These are phyloP conservation scores for Smithsoniella earleae DNA, from an alignment of 163 green algal genomes.

Conservation along the genomic window DNA sequence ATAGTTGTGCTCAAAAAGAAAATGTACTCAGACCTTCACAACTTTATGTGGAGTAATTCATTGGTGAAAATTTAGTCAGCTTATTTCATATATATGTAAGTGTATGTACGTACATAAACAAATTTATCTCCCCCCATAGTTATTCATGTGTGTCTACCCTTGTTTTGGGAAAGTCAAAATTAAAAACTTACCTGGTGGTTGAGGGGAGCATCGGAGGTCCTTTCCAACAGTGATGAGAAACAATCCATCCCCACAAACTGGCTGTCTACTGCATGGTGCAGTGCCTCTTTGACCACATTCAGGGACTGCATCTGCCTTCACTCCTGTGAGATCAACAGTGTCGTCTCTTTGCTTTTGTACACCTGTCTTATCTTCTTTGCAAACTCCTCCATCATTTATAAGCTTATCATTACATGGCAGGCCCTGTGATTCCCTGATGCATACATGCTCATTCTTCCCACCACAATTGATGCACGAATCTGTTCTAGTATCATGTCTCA, in stretches of 20 bases:
- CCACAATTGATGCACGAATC: neutral
- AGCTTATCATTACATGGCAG: slow-evolving; percentile 4
- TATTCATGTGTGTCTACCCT: too few species aligned
- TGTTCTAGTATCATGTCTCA: neutral
- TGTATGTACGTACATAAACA: too few species aligned
- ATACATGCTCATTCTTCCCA: neutral
- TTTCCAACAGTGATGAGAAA: neutral
- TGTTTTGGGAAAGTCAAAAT: too few species aligned
- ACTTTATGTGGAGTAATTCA: too few species aligned
- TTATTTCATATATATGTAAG: too few species aligned
- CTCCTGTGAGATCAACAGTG: neutral
- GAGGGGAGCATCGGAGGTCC: neutral
- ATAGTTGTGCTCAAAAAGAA: too few species aligned
- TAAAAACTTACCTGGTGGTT: slow-evolving; percentile 14
- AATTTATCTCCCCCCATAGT: too few species aligned
- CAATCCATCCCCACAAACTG: neutral
- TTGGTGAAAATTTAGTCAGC: too few species aligned
- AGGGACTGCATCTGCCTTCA: neutral
- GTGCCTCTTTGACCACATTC: neutral
- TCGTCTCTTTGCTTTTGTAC: neutral
- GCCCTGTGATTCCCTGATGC: neutral
- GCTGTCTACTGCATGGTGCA: neutral
- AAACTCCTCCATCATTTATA: neutral
- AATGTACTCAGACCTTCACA: too few species aligned
- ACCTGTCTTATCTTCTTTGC: neutral